Conservation (phyloP, 1,284 basidiomycete species). For the Crepidotus sp. region DNA sequence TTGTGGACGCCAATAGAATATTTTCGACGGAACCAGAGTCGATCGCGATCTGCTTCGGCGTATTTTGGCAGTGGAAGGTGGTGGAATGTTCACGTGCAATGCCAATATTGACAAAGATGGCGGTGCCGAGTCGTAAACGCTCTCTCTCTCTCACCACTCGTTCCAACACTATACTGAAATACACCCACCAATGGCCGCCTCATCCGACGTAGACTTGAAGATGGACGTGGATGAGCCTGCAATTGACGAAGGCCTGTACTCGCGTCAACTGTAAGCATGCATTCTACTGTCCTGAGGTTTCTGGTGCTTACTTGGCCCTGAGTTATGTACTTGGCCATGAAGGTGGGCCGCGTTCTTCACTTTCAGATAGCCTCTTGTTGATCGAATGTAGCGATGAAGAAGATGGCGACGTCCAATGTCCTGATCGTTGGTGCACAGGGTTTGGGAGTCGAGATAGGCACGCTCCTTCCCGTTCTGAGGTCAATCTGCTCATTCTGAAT, state of each 20-base stretch:
- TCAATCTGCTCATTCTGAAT: conserved; percentile 12
- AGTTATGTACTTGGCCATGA: conserved; percentile 97
- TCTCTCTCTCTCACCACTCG: not conserved
- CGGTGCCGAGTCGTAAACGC: not conserved
- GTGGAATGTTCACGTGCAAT: conserved; percentile 11
- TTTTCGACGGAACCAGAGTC: not conserved
- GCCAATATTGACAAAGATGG: not conserved
- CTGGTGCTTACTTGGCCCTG: conserved; percentile 21
- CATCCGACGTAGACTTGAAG: conserved; percentile 40
- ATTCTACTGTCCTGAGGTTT: conserved; percentile 5
- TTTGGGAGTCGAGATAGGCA: conserved; percentile 93
- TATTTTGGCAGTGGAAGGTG: conserved; percentile 2
- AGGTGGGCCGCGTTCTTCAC: conserved; percentile 41
- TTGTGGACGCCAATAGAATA: not conserved
- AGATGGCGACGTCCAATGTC: conserved; percentile 95
- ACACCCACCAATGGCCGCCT: conserved; percentile 37
- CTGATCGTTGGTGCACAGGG: conserved; percentile 92
- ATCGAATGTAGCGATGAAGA: conserved; percentile 80
- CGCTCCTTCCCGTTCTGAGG: conserved; percentile 21
- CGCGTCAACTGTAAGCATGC: conserved; percentile 84
- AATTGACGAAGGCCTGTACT: conserved; percentile 90
- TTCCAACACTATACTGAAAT: conserved; percentile 1
- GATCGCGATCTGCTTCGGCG: no score
- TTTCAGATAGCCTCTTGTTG: not conserved
- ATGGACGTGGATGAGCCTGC: conserved; percentile 82